Conservation (phyloP, 1,284 basidiomycete genomes). For the Puccinia novopanici region DNA sequence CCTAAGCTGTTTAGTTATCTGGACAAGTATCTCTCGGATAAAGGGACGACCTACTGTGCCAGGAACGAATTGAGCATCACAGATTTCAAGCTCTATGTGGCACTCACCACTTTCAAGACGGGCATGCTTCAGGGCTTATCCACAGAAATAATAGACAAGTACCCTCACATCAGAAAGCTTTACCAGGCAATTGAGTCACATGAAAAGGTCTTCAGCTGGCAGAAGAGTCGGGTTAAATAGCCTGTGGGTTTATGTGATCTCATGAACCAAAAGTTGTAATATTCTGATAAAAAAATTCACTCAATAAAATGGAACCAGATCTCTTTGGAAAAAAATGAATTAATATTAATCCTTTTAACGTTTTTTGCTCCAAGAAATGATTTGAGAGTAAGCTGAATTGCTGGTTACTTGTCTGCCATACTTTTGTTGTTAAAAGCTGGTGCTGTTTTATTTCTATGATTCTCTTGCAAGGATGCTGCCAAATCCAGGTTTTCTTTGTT, state of each 20-base stretch:
- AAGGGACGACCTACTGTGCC: slow-evolving; percentile 8
- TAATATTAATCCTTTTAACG: too few species aligned
- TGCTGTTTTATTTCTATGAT: too few species aligned
- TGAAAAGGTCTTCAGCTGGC: slow-evolving; percentile 32
- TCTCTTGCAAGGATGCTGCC: too few species aligned
- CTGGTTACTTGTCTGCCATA: too few species aligned
- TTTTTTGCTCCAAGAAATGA: too few species aligned
- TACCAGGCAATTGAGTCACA: slow-evolving; percentile 13
- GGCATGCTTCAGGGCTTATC: not conserved
- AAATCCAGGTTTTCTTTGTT: too few species aligned
- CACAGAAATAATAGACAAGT: not conserved
- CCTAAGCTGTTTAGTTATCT: slow-evolving; percentile 14
- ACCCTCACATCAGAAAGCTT: slow-evolving; percentile 5
- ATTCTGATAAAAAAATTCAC: too few species aligned
- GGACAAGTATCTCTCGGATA: not conserved
- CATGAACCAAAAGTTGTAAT: too few species aligned
- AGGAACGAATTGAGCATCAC: slow-evolving; percentile 9
- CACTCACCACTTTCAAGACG: not conserved
- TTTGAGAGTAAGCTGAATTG: too few species aligned
- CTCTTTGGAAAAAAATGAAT: too few species aligned
- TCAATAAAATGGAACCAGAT: too few species aligned
- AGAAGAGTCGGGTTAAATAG: not conserved
- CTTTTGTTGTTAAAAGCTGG: too few species aligned
- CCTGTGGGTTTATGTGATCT: not conserved
- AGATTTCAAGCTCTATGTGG: slow-evolving; percentile 5